Percentiles rank a stretch among this genome's conserved stretches.
Conservation (phyloP, 2,329 filamentous ascomycete species). For the Paramyrothecium roridum region DNA sequence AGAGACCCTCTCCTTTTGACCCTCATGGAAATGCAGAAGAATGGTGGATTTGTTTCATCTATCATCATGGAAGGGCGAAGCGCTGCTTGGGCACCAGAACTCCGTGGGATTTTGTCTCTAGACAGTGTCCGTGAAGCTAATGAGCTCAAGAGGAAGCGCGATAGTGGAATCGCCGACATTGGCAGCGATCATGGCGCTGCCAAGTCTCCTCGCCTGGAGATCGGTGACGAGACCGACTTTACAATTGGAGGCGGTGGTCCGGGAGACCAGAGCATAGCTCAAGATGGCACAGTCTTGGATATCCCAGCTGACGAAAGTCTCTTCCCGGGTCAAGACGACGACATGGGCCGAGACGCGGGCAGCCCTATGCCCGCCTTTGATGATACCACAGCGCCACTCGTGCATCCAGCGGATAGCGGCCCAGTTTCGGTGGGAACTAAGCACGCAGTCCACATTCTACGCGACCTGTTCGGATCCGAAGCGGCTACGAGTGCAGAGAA, state of each 20-base stretch:
- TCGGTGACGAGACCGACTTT: slow-evolving; percentile 64
- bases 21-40: slow-evolving; percentile 88
- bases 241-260: slow-evolving; percentile 45
- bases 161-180: slow-evolving; percentile 80
- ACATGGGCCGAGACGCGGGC: slow-evolving; percentile 38
- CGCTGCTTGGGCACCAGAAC: slow-evolving; percentile 83
- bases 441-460: slow-evolving; percentile 90
- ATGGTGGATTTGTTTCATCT: slow-evolving; percentile 82
- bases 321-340: slow-evolving; percentile 41
- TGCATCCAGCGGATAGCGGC: slow-evolving; percentile 80
- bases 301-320: slow-evolving; percentile 59
- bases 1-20: slow-evolving; percentile 83
- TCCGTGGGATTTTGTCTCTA: slow-evolving; percentile 87
- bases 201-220: slow-evolving; percentile 67
- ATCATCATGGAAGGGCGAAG: slow-evolving; percentile 80
- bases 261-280: slow-evolving; percentile 49
- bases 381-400: slow-evolving; percentile 70
- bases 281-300: slow-evolving; percentile 62
- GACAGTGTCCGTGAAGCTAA: slow-evolving; percentile 73
- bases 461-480: slow-evolving; percentile 78
- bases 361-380: slow-evolving; percentile 65
- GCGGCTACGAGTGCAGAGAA: slow-evolving; percentile 66
- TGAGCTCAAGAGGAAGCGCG: slow-evolving; percentile 90
- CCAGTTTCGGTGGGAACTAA: slow-evolving; percentile 89
- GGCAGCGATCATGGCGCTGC: slow-evolving; percentile 62